Conservation (phyloP, 129 eudicot genomes). For the Saposhnikovia divaricata region DNA sequence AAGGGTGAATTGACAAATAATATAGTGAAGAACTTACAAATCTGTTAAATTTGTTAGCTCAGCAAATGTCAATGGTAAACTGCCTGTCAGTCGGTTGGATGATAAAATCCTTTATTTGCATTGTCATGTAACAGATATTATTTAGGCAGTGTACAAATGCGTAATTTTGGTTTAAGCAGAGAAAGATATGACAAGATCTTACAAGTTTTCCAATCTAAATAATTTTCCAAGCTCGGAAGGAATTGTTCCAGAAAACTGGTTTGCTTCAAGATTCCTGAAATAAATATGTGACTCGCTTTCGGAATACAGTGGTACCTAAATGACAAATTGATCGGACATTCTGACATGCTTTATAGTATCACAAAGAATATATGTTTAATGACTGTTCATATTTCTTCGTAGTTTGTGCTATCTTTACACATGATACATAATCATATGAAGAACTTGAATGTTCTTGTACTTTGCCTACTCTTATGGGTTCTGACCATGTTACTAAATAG, state of each 20-base stretch:
- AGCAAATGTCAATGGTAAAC: slow-evolving; percentile 39
- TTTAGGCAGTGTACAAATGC: background rate
- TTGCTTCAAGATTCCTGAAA: slow-evolving; percentile 5
- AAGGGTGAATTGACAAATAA: background rate
- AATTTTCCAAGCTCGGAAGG: slow-evolving; percentile 44
- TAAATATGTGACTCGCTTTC: background rate
- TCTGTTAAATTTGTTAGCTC: slow-evolving; percentile 39
- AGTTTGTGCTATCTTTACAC: background rate
- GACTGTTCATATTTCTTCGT: background rate
- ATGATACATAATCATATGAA: background rate
- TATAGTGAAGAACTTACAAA: slow-evolving; percentile 40
- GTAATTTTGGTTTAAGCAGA: background rate
- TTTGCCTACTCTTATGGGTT: background rate
- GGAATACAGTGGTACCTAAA: background rate
- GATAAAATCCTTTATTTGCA: background rate
- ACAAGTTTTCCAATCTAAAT: slow-evolving; percentile 33
- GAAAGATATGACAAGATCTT: slow-evolving; percentile 11
- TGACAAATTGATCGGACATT: background rate
- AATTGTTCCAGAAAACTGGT: background rate
- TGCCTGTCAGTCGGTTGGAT: slow-evolving; percentile 27
- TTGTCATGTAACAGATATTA: background rate
- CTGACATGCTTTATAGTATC: background rate
- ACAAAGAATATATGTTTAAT: background rate
- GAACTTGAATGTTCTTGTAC: background rate
- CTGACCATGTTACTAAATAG: background rate